Base-by-base conservation (phyloP, 352 stramenopile genomes). In the Phytophthora pisi region DNA sequence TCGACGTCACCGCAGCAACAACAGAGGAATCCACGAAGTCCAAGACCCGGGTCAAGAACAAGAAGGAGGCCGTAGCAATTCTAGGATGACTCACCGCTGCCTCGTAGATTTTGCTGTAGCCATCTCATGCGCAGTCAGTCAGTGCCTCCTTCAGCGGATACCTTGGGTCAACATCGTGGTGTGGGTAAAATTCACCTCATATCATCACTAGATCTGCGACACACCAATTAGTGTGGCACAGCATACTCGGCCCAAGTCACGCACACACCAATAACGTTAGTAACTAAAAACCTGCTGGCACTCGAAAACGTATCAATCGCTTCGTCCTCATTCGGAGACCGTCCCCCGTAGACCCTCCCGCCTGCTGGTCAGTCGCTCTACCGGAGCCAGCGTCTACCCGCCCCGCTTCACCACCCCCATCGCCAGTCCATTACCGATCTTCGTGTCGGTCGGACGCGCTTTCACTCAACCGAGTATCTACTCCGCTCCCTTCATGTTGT, bases 31-130 rank as follows among this genome's bases (percentile, higher is more conserved):
- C 15, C 26, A 20, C n/a, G 11, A 69, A 55, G 31, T 24, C 38
- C 26, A 74, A 66, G 53, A 20, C 55, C 47, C 67, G 63, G 10
- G 38, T 59, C 23, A 70, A 63, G 34, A 62, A 38, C 23, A 71
- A 77, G 56, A 66, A 74, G 36, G 72, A 79, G 45, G 55, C 64
- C 20, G 68, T 79, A 0, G 60, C 72, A 51, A 79, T 79, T 70
- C 65, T 79, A 74, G 72, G 68, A 24, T 76, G 26, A 75, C 7
- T 10, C 49, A 60, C 24, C 15, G 38, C 16, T 15, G 31, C 16
- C 43, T 13, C n/a, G n/a, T 50, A 36, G 43, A 57, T 62, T 63
- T 62, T 63, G 53, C 51, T 23, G 54, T 64, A 58, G 23, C 20
- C 23, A 60, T 60, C 51, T 61, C 42, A 61, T 42, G 18, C 38